These are phyloP conservation scores for Lonicera japonica DNA, from an alignment of 129 eudicot genomes.

Conservation along the genomic window DNA sequence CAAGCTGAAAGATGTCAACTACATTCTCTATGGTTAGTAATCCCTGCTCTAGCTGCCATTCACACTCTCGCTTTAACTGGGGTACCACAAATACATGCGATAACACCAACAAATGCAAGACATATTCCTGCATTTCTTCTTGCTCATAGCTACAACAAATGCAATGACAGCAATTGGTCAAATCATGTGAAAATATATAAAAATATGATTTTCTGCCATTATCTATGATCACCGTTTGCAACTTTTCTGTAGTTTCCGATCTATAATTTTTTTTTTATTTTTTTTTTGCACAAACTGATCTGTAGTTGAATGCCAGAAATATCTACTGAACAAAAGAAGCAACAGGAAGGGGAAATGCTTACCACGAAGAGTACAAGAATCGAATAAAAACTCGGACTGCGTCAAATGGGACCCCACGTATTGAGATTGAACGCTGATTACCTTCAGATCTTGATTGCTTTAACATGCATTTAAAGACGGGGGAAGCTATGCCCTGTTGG, in stretches of 20 bases:
- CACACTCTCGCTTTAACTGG: slow-evolving; percentile 64
- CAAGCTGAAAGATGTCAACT: slow-evolving; percentile 76
- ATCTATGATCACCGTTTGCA: too few species aligned
- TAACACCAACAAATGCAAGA: slow-evolving; percentile 65
- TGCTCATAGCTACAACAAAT: slow-evolving; percentile 61
- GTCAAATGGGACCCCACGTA: slow-evolving; percentile 68
- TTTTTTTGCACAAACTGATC: too few species aligned
- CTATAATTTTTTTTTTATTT: background rate
- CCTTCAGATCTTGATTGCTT: slow-evolving; percentile 33
- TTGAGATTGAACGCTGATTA: slow-evolving; percentile 36
- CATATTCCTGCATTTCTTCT: slow-evolving; percentile 56
- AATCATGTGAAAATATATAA: background rate
- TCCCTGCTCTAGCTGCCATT: slow-evolving; percentile 48
- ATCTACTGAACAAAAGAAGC: too few species aligned
- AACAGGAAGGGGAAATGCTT: slow-evolving; percentile 12
- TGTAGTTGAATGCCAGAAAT: too few species aligned
- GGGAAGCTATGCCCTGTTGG: slow-evolving; percentile 74
- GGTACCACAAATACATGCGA: slow-evolving; percentile 72
- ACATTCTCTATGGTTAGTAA: slow-evolving; percentile 53
- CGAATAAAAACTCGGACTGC: slow-evolving; percentile 84
- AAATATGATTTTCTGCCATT: too few species aligned
- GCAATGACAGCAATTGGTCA: slow-evolving; percentile 2
- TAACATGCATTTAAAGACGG: slow-evolving; percentile 61
- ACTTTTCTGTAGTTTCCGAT: too few species aligned
- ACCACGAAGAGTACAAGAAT: slow-evolving; percentile 89